Percentiles rank a stretch among this genome's conserved stretches.
phyloP scores from a whole-genome alignment of 176 grass and related monocot species.

The Aegilops tauschii region DNA sequence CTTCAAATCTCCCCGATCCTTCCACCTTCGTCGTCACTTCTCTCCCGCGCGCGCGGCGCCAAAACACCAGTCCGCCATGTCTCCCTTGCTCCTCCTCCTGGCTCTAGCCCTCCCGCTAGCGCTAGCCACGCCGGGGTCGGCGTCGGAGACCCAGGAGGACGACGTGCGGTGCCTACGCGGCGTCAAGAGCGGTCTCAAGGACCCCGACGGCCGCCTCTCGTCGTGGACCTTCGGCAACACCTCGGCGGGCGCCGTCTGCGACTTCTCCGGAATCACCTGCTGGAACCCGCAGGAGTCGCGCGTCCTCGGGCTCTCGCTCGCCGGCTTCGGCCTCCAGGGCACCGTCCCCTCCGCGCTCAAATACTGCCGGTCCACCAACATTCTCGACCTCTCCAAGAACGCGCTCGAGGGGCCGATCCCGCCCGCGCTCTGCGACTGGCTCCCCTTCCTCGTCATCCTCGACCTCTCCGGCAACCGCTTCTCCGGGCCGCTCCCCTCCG shows the following conservation, averaged over 20 bases:
- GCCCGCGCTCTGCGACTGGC: constrained; percentile 69
- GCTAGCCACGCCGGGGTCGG: not conserved
- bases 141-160: constrained; percentile 48
- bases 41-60: too few relatives aligned
- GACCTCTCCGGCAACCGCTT: constrained; percentile 73
- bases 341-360: constrained; percentile 52
- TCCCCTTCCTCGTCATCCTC: constrained; percentile 62
- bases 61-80: constrained; percentile 5
- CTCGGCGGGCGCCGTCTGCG: constrained; percentile 52
- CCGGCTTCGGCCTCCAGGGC: constrained; percentile 57
- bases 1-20: not conserved
- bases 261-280: constrained; percentile 55
- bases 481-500: constrained; percentile 58
- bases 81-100: constrained; percentile 14
- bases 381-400: constrained; percentile 76
- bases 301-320: constrained; percentile 51
- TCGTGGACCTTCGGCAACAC: constrained; percentile 61
- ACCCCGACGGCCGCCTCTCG: constrained; percentile 11
- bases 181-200: constrained; percentile 25
- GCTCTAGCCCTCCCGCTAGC: not conserved
- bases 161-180: constrained; percentile 60
- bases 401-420: constrained; percentile 41
- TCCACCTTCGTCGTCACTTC: too few relatives aligned
- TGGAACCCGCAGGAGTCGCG: constrained; percentile 83
- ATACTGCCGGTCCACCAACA: constrained; percentile 59